Conservation (phyloP, 768 basidiomycete species). For the Candolleomyces aberdarensis region DNA sequence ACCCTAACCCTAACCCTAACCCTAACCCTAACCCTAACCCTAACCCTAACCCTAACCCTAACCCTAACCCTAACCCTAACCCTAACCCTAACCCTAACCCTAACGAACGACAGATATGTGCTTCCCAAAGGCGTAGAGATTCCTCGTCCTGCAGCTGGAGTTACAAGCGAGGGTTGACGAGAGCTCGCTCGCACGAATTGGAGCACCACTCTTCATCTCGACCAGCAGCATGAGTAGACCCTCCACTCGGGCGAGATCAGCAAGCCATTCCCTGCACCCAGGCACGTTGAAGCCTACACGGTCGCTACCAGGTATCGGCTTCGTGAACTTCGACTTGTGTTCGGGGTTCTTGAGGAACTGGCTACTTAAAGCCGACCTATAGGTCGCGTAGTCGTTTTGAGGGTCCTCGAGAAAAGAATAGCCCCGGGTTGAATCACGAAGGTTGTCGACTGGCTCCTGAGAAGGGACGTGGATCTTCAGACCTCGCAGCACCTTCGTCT, state of each 20-base stretch:
- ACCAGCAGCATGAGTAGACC: background rate
- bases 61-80: no score
- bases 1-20: no score
- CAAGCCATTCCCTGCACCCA: background rate
- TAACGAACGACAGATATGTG: background rate
- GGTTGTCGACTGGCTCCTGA: background rate
- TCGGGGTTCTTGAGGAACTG: no score
- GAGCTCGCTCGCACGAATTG: background rate
- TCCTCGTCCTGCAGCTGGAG: background rate
- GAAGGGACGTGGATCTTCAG: background rate
- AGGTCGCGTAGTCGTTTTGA: background rate
- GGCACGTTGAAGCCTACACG: background rate
- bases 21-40: no score
- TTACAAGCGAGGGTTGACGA: background rate
- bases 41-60: no score
- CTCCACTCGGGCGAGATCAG: background rate
- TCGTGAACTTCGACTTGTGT: background rate
- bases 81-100: no score
- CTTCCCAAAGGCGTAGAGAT: constrained; percentile 1
- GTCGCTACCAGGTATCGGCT: background rate
- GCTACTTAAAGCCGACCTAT: background rate
- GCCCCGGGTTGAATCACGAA: background rate
- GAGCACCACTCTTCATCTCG: constrained; percentile 2
- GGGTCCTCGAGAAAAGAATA: background rate
- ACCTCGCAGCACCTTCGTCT: background rate